These are phyloP conservation scores for Penicillium sp. DNA, from an alignment of 2,329 filamentous ascomycete genomes.

Conservation along the genomic window DNA sequence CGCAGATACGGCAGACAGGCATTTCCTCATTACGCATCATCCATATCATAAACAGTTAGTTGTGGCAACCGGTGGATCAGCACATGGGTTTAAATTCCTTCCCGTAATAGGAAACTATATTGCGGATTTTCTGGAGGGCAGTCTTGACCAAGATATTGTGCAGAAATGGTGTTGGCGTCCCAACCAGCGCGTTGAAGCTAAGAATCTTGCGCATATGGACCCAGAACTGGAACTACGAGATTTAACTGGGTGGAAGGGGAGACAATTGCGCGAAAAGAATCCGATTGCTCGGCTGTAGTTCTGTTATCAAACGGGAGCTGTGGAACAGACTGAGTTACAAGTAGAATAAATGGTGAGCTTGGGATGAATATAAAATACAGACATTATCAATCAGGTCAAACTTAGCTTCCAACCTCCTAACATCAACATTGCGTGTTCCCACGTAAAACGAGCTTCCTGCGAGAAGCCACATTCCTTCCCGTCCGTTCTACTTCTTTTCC, in stretches of 20 bases:
- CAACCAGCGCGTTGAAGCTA: slow-evolving; percentile 8
- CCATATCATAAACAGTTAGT: slow-evolving; percentile 5
- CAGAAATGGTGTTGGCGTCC: slow-evolving; percentile 17
- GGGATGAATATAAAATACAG: background rate
- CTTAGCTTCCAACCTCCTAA: slow-evolving; percentile 32
- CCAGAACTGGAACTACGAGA: slow-evolving; percentile 26
- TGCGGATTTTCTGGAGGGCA: slow-evolving; percentile 15
- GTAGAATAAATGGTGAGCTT: background rate
- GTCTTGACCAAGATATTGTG: slow-evolving; percentile 8
- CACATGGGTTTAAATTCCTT: slow-evolving; percentile 19
- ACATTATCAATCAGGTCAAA: slow-evolving; percentile 21
- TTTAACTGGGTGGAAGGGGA: slow-evolving; percentile 26
- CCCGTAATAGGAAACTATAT: slow-evolving; percentile 16
- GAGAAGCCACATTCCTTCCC: background rate
- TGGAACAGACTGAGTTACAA: too few relatives aligned
- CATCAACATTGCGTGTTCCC: slow-evolving; percentile 31
- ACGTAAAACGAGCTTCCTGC: slow-evolving; percentile 22
- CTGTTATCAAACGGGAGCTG: background rate
- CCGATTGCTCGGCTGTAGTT: slow-evolving; percentile 2
- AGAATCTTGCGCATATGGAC: slow-evolving; percentile 30
- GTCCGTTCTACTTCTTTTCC: background rate
- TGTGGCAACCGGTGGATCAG: slow-evolving; percentile 10
- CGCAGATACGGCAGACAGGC: slow-evolving; percentile 13
- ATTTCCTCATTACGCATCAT: slow-evolving; percentile 16
- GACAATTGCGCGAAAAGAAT: slow-evolving; percentile 16